Percentiles rank a stretch among this genome's conserved stretches.
These are phyloP conservation scores for Debaryomyces castellii DNA, from an alignment of 805 yeast genomes.

Conservation along the genomic window DNA sequence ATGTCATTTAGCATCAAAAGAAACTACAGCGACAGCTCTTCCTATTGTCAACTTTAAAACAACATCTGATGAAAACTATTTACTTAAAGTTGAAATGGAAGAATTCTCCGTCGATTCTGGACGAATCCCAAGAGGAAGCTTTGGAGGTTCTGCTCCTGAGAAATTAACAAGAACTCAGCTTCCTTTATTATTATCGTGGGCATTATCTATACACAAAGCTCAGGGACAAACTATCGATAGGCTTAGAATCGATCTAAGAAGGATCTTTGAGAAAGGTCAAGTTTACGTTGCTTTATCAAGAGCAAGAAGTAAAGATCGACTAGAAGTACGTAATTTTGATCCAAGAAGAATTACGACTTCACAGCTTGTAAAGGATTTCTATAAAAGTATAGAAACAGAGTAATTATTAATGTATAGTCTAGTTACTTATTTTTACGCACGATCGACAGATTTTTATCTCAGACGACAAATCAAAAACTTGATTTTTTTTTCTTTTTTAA, in stretches of 20 bases:
- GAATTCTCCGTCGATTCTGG: conserved; percentile 33
- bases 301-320: conserved; percentile 64
- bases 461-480: neutral
- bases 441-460: neutral
- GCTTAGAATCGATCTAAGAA: conserved; percentile 65
- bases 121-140: conserved; percentile 12
- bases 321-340: conserved; percentile 67
- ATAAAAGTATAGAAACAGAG: conserved; percentile 13
- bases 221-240: conserved; percentile 81
- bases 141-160: conserved; percentile 11
- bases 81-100: conserved; percentile 29
- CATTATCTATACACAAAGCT: conserved; percentile 78
- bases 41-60: conserved; percentile 51
- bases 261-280: conserved; percentile 77
- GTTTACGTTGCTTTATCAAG: conserved; percentile 81
- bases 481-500: neutral
- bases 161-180: conserved; percentile 51
- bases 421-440: neutral
- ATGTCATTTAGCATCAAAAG: conserved; percentile 22
- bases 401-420: neutral
- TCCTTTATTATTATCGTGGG: conserved; percentile 78
- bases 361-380: conserved; percentile 33
- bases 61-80: conserved; percentile 25
- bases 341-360: conserved; percentile 49
- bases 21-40: conserved; percentile 16